Base-by-base conservation (phyloP, 225 moss, liverwort and hornwort species). In the Pseudoscleropodium purum region DNA sequence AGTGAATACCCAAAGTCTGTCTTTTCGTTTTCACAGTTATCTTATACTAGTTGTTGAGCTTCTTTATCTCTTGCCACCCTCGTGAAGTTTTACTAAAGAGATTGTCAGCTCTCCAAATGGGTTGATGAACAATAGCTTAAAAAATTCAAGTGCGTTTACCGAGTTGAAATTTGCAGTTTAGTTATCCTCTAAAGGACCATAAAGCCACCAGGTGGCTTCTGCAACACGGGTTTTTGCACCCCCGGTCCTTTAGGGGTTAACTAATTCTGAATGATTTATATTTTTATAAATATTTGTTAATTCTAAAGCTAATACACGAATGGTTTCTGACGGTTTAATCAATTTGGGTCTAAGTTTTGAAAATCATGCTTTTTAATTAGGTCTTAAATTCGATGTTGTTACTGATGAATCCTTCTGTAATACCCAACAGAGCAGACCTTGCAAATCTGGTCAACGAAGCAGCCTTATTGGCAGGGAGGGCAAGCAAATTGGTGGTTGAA, bases 361-460 rank as follows among this genome's bases (percentile, higher is more conserved):
- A 64, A 39, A 51, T 83, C 41, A 18, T 41, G 83, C 49, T 29
- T 75, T 82, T 52, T 56, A 85, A 18, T 41, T 66, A 37, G 15
- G 86, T 57, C 47, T 45, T 52, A 52, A 54, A 43, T 54, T 78
- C 54, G 56, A 15, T 7, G 34, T 84, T 86, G 85, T 82, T 91
- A 33, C 86, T 93, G 79, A 93, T 86, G 79, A 83, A 67, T 77
- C 80, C 62, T 88, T 90, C 83, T 85, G 80, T 87, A 75, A 87
- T 90, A 80, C 79, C 51, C 64, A 91, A 95, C 93, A 98, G 98
- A 91, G 98, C 98, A 91, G 98, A 98, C 90, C 93, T 98, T 88
- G 98, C 98, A 90, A 98, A 97, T 92, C 90, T 98, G 89, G 98
- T 98, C 88, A 98, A 98, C 83, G 98, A 98, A 91, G 98, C 98